Evolutionary conservation across 73 alveolate species (phyloP).

Genomic region (Paramecium primaurelia): DNA sequence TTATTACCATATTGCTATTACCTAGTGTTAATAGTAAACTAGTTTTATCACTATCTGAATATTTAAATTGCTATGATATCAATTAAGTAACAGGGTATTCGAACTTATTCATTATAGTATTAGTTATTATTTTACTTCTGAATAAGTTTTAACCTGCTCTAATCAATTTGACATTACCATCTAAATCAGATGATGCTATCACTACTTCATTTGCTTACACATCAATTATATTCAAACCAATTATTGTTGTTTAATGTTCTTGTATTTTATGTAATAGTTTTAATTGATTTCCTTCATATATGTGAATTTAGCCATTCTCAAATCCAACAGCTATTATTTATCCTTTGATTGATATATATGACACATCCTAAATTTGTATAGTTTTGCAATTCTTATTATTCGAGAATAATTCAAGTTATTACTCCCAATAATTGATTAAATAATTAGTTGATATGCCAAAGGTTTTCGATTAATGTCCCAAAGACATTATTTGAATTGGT

Average conservation of each 20-base stretch:
- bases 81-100: slow-evolving; percentile 5
- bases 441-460: background rate
- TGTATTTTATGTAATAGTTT: background rate
- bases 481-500: background rate
- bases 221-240: background rate
- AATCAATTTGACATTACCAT: slow-evolving; percentile 8
- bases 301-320: background rate
- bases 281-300: background rate
- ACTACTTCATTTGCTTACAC: background rate
- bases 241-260: background rate
- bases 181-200: background rate
- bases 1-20: background rate
- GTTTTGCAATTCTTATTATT: background rate
- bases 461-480: background rate
- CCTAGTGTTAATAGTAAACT: background rate
- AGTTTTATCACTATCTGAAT: background rate
- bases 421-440: background rate
- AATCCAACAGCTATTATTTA: background rate
- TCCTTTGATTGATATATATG: background rate
- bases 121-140: background rate
- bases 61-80: background rate
- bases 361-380: background rate
- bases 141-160: background rate
- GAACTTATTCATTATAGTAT: background rate
- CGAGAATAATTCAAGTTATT: background rate